Conservation (phyloP, 768 basidiomycete genomes). For the Panus rudis region DNA sequence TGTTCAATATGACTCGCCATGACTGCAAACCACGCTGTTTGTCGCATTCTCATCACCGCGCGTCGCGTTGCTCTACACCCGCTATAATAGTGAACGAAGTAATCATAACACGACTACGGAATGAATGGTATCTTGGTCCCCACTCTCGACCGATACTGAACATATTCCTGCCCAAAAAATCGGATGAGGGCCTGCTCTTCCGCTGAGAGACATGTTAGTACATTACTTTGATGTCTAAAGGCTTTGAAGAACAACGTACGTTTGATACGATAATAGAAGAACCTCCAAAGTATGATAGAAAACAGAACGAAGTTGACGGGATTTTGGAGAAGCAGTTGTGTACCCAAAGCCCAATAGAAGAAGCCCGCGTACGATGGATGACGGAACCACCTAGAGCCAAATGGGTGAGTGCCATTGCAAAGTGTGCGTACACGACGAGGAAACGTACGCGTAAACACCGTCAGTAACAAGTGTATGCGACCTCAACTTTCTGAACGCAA, state of each 20-base stretch:
- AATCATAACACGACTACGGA: conserved; percentile 32
- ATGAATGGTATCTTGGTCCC: conserved; percentile 89
- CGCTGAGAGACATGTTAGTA: conserved; percentile 34
- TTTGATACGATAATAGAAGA: conserved; percentile 77
- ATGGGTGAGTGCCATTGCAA: neutral
- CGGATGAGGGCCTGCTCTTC: conserved; percentile 74
- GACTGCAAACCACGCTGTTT: conserved; percentile 26
- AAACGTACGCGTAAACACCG: conserved; percentile 79
- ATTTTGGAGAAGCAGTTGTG: conserved; percentile 88
- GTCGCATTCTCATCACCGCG: conserved; percentile 11
- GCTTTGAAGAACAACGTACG: conserved; percentile 41
- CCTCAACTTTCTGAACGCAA: conserved; percentile 68
- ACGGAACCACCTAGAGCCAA: conserved; percentile 59
- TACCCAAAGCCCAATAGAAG: conserved; percentile 96
- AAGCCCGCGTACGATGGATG: conserved; percentile 98
- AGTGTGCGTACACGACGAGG: neutral
- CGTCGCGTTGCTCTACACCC: neutral
- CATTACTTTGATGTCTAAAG: neutral
- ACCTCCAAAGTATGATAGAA: conserved; percentile 65
- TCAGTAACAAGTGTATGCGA: conserved; percentile 78
- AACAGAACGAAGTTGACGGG: conserved; percentile 66
- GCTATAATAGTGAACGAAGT: conserved; percentile 5
- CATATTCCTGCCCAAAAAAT: conserved; percentile 90
- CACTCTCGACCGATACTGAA: conserved; percentile 65
- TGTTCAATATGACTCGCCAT: conserved; percentile 14